Conservation (phyloP, 495 filamentous ascomycete genomes). For the Clavariopsis aquatica region DNA sequence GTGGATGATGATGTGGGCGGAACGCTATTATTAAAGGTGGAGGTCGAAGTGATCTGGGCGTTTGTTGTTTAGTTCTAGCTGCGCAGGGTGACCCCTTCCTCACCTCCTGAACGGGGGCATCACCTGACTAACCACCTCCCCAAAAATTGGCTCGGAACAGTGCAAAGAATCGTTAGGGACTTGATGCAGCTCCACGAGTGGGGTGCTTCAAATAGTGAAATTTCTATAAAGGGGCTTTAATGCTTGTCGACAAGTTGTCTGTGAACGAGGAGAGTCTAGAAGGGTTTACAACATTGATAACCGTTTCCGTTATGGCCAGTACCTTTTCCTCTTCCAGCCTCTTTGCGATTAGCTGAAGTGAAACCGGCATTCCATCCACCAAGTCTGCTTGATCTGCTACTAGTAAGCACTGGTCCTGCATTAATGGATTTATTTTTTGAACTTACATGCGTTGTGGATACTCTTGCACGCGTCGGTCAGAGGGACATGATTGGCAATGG, state of each 20-base stretch:
- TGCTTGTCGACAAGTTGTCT: slow-evolving; percentile 2
- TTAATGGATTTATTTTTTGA: not conserved
- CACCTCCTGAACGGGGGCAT: not conserved
- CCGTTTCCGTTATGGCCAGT: slow-evolving; percentile 35
- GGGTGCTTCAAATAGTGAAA: not conserved
- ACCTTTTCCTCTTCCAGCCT: slow-evolving; percentile 57
- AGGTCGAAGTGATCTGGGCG: too few relatives aligned
- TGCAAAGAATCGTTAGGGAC: too few relatives aligned
- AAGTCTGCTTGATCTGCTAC: slow-evolving; percentile 54
- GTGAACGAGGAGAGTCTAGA: slow-evolving; percentile 3
- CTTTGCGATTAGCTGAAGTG: slow-evolving; percentile 55
- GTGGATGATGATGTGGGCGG: not conserved
- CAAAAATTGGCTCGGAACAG: too few relatives aligned
- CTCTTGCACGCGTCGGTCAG: slow-evolving; percentile 30
- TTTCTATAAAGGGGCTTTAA: slow-evolving; percentile 19
- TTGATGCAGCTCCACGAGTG: too few relatives aligned
- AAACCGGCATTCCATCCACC: slow-evolving; percentile 58
- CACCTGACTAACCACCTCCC: too few relatives aligned
- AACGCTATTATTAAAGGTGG: not conserved
- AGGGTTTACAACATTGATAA: slow-evolving; percentile 31
- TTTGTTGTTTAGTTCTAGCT: slow-evolving; percentile 3
- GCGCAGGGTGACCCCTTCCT: not conserved
- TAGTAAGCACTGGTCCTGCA: slow-evolving; percentile 7
- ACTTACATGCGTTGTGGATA: slow-evolving; percentile 34
- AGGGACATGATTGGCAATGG: slow-evolving; percentile 14